Base-by-base conservation (phyloP, 1,139 yeast genomes). In the Nadsonia commutata region DNA sequence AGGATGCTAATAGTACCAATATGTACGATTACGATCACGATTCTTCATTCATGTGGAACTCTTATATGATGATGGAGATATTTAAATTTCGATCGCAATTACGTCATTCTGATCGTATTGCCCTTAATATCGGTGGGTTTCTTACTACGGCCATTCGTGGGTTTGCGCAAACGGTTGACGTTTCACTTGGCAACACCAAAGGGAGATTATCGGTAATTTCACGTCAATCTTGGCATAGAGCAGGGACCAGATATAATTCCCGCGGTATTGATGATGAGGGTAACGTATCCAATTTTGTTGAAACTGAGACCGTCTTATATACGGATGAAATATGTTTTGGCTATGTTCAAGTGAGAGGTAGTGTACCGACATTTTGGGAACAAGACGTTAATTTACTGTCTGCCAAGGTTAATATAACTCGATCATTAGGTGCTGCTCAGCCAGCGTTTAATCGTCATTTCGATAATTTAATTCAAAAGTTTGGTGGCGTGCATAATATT, bases 281-380 rank as follows among this genome's bases (percentile, higher is more conserved):
- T 4, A 75, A 83, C 57, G 97, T 90, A 16, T 96, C 98, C 27
- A 93, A 90, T 61, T 90, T 84, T 60, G 97, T 90, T 31, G 98
- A 90, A 56, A 84, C 97, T 0, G 99, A 93, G 59, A 72, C 85
- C 40, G 79, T 90, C 31, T 60, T 78, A 52, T 76, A 72, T 57
- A 66, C 70, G 44, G 72, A 74, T 11, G 74, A 74, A 42, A 69
- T 79, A 31, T 68, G 72, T 44, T 85, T 76, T 57, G 77, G 96
- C 2, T 88, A 38, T 21, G 18, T 38, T 19, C 95, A 88, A 60
- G 74, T 90, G 16, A 70, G 99, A 59, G 99, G 99, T 2, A 82
- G 95, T 16, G 90, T 90, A 2, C 98, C 99, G 0, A 71, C 93
- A 1, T 93, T 93, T 57, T 93, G 98, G 98, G 98, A 93, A 58